Evolutionary conservation across 106 monocot species (phyloP).

Genomic region (Dendrobium catenatum): DNA sequence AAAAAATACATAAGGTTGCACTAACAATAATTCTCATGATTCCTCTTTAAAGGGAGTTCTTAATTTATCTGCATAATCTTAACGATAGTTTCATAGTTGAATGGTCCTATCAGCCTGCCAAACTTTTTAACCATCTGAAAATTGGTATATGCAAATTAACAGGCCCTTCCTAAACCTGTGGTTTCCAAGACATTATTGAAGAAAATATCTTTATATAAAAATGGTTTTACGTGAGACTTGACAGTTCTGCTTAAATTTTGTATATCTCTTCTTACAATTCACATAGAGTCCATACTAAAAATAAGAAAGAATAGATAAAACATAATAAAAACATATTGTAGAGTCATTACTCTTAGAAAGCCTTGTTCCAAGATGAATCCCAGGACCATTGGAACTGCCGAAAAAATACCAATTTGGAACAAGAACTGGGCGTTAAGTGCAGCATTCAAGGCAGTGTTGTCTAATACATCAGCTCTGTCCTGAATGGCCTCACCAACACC

Average conservation of each 20-base stretch:
- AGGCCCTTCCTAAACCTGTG: background rate
- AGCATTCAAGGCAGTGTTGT: slow-evolving; percentile 70
- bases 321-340: background rate
- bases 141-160: background rate
- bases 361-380: slow-evolving; percentile 82
- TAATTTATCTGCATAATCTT: background rate
- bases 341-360: slow-evolving; percentile 53
- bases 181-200: background rate
- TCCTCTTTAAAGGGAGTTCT: background rate
- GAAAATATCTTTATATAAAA: background rate
- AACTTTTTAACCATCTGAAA: background rate
- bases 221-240: background rate
- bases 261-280: background rate
- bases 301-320: background rate
- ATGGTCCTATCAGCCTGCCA: background rate
- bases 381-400: slow-evolving; percentile 87
- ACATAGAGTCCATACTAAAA: background rate
- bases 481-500: slow-evolving; percentile 71
- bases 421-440: slow-evolving; percentile 88
- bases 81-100: background rate
- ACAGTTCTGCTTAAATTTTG: background rate
- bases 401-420: slow-evolving; percentile 87
- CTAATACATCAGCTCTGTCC: slow-evolving; percentile 53
- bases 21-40: background rate
- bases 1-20: background rate